These are phyloP conservation scores for Phytopythium montanum DNA, from an alignment of 352 stramenopile species.

Conservation along the genomic window DNA sequence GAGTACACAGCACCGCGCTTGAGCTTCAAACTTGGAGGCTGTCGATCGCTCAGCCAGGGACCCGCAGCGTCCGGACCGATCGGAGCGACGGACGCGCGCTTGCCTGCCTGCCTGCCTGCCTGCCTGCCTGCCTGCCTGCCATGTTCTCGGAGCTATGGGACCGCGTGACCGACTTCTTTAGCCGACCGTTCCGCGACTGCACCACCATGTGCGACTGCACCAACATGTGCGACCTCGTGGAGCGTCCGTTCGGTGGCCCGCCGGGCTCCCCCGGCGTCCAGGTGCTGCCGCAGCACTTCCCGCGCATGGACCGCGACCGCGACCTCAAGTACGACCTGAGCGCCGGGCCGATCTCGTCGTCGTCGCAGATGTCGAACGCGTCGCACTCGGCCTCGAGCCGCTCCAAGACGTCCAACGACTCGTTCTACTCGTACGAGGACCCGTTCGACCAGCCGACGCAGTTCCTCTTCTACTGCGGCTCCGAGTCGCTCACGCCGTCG, in stretches of 20 bases:
- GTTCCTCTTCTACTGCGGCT: conserved; percentile 58
- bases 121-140: no score
- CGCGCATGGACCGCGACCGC: conserved; percentile 20
- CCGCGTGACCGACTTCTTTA: conserved; percentile 17
- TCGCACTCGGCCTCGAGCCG: conserved; percentile 6
- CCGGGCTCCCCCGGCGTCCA: conserved; percentile 24
- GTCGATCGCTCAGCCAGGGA: no score
- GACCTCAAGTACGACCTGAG: conserved; percentile 28
- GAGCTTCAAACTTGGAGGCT: no score
- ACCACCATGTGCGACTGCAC: conserved; percentile 30
- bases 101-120: no score
- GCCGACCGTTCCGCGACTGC: conserved; percentile 31
- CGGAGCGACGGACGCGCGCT: neutral
- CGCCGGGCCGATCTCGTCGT: conserved; percentile 16
- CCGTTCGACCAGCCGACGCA: conserved; percentile 34
- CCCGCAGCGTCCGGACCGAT: neutral
- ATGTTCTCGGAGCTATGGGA: conserved; percentile 6
- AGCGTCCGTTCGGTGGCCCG: conserved; percentile 6
- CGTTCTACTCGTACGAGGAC: conserved; percentile 34
- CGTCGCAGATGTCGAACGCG: conserved; percentile 10
- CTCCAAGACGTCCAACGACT: conserved; percentile 25
- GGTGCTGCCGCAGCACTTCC: conserved; percentile 24
- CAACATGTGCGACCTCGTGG: conserved; percentile 23
- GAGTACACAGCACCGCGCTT: neutral
- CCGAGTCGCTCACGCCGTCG: conserved; percentile 29